A percentile compares a stretch with the other conserved stretches of the same genome.
Conservation (phyloP, 768 basidiomycete species). For the Pilatotrama ljubarskyi region DNA sequence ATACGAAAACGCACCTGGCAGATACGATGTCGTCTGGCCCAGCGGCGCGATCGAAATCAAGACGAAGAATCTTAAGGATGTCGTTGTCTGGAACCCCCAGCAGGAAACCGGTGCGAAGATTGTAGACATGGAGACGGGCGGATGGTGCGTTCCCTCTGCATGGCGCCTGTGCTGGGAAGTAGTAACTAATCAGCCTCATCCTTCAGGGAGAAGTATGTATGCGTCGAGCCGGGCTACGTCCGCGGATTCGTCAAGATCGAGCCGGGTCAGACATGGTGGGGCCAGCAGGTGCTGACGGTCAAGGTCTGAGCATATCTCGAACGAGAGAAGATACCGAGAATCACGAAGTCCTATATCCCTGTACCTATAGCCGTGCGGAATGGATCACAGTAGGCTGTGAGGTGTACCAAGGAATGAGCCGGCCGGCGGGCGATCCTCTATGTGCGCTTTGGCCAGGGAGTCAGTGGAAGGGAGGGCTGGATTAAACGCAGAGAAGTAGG, state of each 20-base stretch:
- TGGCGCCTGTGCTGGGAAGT: neutral
- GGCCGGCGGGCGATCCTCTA: too few species aligned
- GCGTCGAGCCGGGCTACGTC: slow-evolving; percentile 90
- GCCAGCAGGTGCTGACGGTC: slow-evolving; percentile 65
- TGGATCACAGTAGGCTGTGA: neutral
- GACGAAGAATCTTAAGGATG: slow-evolving; percentile 63
- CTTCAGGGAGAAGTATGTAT: slow-evolving; percentile 77
- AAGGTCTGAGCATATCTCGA: slow-evolving; percentile 8
- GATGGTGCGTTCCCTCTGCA: slow-evolving; percentile 62
- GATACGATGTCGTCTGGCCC: slow-evolving; percentile 62
- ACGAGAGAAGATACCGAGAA: neutral
- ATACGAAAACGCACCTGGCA: slow-evolving; percentile 62
- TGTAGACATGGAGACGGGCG: slow-evolving; percentile 85
- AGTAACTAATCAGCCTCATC: neutral
- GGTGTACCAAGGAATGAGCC: too few species aligned
- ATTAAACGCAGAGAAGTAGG: too few species aligned
- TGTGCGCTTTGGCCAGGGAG: too few species aligned
- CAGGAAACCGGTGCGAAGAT: slow-evolving; percentile 67
- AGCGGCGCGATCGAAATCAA: slow-evolving; percentile 55
- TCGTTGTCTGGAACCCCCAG: slow-evolving; percentile 96
- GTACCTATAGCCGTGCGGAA: slow-evolving; percentile 4
- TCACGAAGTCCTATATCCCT: neutral
- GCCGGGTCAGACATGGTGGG: slow-evolving; percentile 72
- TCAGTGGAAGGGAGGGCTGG: too few species aligned
- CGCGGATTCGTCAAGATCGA: slow-evolving; percentile 65